Percentiles rank a stretch among this genome's conserved stretches.
phyloP scores from a whole-genome alignment of 2,329 filamentous ascomycete species.

The Beauveria asiatica region DNA sequence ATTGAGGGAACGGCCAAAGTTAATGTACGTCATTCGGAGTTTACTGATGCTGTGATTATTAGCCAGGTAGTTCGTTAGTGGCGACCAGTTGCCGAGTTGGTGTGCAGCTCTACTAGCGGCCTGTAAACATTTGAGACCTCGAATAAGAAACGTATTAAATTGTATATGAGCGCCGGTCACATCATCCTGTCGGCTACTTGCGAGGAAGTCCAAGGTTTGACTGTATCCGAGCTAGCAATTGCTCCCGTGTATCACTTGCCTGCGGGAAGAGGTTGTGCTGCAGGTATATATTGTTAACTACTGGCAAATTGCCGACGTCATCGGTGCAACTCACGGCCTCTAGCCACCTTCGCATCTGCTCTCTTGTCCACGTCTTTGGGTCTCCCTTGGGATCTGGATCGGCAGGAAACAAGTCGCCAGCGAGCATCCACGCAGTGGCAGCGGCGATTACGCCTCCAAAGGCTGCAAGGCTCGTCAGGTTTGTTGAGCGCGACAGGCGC shows the following conservation, averaged over 20 bases:
- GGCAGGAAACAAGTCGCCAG: conserved; percentile 72
- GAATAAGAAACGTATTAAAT: neutral
- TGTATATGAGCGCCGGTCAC: neutral
- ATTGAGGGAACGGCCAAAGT: neutral
- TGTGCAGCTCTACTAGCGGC: too few species aligned
- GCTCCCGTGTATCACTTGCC: conserved; percentile 33
- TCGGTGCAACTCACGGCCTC: conserved; percentile 55
- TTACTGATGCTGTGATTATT: neutral
- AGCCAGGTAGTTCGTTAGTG: neutral
- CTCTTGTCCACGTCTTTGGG: conserved; percentile 61
- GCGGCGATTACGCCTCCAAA: conserved; percentile 78
- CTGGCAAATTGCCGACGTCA: neutral
- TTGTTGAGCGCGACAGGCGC: conserved; percentile 15
- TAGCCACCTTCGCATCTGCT: conserved; percentile 76
- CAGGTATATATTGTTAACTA: neutral
- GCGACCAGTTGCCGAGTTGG: neutral
- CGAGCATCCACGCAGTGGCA: conserved; percentile 78
- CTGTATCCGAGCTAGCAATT: conserved; percentile 37
- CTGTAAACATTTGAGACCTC: too few species aligned
- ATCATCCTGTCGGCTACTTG: conserved; percentile 13
- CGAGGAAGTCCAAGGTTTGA: conserved; percentile 38
- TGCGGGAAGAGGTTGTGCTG: conserved; percentile 41
- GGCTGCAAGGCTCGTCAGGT: conserved; percentile 36
- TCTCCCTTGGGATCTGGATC: conserved; percentile 70
- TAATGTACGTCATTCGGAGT: neutral